phyloP scores from a whole-genome alignment of 345 rosid species.

The Salix udensis region DNA sequence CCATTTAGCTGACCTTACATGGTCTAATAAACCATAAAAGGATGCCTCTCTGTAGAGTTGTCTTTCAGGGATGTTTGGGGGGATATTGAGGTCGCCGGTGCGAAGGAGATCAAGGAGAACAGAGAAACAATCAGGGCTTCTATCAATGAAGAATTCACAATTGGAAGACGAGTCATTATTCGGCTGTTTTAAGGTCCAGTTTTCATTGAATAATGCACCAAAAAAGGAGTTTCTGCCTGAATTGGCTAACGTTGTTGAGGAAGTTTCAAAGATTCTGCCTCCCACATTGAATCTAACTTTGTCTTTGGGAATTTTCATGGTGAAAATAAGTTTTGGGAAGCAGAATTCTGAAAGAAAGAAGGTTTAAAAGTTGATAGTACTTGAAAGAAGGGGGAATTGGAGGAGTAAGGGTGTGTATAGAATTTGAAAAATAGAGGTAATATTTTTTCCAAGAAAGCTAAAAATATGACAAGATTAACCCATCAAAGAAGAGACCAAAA shows the following conservation, averaged over 20 bases:
- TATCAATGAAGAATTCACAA: conserved; percentile 60
- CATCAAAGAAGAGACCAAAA: background rate
- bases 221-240: conserved; percentile 87
- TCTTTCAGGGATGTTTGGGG: conserved; percentile 58
- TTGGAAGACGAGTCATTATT: conserved; percentile 6
- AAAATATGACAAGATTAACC: background rate
- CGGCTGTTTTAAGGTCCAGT: conserved; percentile 52
- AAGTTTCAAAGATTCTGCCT: conserved; percentile 82
- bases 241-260: conserved; percentile 88
- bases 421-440: conserved; percentile 4
- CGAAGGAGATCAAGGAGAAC: conserved; percentile 96
- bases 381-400: background rate
- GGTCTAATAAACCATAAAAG: conserved; percentile 76
- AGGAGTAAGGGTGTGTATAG: background rate
- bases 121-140: conserved; percentile 87
- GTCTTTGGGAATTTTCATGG: conserved; percentile 73
- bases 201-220: conserved; percentile 76
- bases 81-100: conserved; percentile 82
- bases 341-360: background rate
- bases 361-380: background rate
- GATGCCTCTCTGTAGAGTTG: conserved; percentile 75
- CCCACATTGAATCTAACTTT: conserved; percentile 81
- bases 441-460: conserved; percentile 11
- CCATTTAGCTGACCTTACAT: conserved; percentile 75
- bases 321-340: background rate